phyloP scores from a whole-genome alignment of 768 basidiomycete species.

The Infundibulicybe gibba region DNA sequence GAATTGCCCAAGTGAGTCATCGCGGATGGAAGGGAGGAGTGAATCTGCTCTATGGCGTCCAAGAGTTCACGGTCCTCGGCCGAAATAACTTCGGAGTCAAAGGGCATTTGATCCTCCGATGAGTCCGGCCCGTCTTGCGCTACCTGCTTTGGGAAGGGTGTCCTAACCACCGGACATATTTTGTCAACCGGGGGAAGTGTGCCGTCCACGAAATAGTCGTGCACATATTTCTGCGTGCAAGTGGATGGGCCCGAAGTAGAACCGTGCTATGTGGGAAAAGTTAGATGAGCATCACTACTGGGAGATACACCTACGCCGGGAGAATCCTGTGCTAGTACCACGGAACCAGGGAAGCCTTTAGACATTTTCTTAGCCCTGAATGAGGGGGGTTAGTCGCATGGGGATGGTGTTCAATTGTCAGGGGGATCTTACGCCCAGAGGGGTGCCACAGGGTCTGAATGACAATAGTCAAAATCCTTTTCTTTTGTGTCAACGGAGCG shows the following conservation, averaged over 20 bases:
- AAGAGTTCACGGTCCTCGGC: background rate
- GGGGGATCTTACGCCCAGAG: constrained; percentile 16
- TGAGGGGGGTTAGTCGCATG: background rate
- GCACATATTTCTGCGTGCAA: constrained; percentile 24
- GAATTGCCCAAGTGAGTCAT: too few species aligned
- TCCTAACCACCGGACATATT: constrained; percentile 28
- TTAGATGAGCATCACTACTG: background rate
- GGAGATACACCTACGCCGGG: constrained; percentile 24
- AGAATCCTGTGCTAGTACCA: constrained; percentile 40
- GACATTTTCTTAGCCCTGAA: constrained; percentile 37
- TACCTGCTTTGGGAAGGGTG: constrained; percentile 18
- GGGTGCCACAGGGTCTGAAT: constrained; percentile 20
- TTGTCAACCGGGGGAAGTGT: constrained; percentile 34
- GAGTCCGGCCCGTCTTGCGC: background rate
- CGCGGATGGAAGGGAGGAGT: too few species aligned
- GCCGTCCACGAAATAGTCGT: constrained; percentile 36
- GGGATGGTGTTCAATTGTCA: background rate
- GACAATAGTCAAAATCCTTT: background rate
- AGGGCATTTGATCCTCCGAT: background rate
- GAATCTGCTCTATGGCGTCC: background rate
- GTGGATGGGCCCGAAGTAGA: constrained; percentile 19
- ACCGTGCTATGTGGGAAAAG: constrained; percentile 13
- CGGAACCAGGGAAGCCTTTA: constrained; percentile 28
- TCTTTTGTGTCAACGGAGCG: background rate
- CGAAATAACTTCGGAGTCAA: background rate